Percentiles rank a stretch among this genome's conserved stretches.
Conservation (phyloP, 129 eudicot genomes). For the Arctium lappa region DNA sequence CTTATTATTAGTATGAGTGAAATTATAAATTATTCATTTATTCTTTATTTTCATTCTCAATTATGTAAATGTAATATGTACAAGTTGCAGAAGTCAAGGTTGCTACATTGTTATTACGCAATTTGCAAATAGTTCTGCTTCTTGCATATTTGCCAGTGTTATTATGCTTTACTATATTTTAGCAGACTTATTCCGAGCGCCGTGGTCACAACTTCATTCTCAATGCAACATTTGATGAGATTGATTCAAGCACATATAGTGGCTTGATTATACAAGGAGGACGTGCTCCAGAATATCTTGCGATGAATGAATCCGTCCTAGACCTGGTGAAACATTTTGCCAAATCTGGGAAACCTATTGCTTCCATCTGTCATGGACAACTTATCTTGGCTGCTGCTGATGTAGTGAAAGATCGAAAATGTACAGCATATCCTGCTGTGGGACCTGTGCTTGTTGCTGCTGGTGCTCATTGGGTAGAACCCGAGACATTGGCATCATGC, state of each 20-base stretch:
- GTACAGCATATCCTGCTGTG: slow-evolving; percentile 76
- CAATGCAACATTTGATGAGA: slow-evolving; percentile 79
- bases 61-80: neutral
- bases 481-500: slow-evolving; percentile 59
- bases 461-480: slow-evolving; percentile 91
- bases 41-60: too few relatives aligned
- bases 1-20: neutral
- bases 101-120: neutral
- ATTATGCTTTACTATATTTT: slow-evolving; percentile 1
- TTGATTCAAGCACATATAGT: slow-evolving; percentile 65
- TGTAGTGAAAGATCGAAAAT: slow-evolving; percentile 55
- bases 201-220: slow-evolving; percentile 90
- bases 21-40: too few relatives aligned
- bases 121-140: neutral
- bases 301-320: slow-evolving; percentile 61
- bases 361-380: slow-evolving; percentile 79
- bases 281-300: slow-evolving; percentile 94
- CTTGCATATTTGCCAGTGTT: neutral
- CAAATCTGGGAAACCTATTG: slow-evolving; percentile 67
- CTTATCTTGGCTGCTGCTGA: slow-evolving; percentile 88
- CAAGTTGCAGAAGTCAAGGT: neutral
- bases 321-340: slow-evolving; percentile 64
- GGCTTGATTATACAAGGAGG: slow-evolving; percentile 87
- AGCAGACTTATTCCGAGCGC: slow-evolving; percentile 75
- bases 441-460: slow-evolving; percentile 74